Evolutionary conservation across 176 grass and related monocot genomes (phyloP), one percentile per base, ranked within the genome.

Genomic region (Hordeum vulgare): DNA sequence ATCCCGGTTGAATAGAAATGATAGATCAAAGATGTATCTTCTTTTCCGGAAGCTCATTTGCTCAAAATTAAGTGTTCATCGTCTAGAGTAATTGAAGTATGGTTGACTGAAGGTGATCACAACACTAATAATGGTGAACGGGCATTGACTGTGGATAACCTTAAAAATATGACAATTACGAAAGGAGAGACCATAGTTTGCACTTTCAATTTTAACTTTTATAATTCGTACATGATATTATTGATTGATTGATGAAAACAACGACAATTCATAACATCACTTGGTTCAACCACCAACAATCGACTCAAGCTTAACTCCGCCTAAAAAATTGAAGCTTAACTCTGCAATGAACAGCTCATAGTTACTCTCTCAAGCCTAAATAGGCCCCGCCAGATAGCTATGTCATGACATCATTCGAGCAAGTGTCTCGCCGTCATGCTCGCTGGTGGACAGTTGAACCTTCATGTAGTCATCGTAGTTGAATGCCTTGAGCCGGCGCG

Each of bases 401-500:
- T 8, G 28, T 89, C 78, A 90, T 2, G 41, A 3, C 63, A n/a
- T 65, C 65, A 94, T 2, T 15, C 82, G 66, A 42, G 85, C 74
- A 27, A 97, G 91, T 27, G 83, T 87, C 86, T 94, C 92, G 37
- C 91, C 94, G n/a, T 85, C 91, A 18, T 34, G 86, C 78, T 89
- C 75, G 41, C 87, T 76, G 25, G 80, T 88, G 27, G 90, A 89
- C 15, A 90, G 35, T 40, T 92, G 70, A 8, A 97, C 81, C 83
- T 84, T 90, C 27, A 88, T 35, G 68, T 90, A 92, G 67, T 92
- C 89, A 9, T 85, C 67, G 63, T 94, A 90, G 77, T 61, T 70
- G 54, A 97, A 97, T 40, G 77, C 61, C 61, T 20, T 83, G 91
- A 89, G 93, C 17, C 86, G 77, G 8, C 86, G 86, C 23, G 94